A percentile compares a stretch with the other conserved stretches of the same genome.
Conservation (phyloP, 2,329 filamentous ascomycete species). For the Diaporthe citriasiana region DNA sequence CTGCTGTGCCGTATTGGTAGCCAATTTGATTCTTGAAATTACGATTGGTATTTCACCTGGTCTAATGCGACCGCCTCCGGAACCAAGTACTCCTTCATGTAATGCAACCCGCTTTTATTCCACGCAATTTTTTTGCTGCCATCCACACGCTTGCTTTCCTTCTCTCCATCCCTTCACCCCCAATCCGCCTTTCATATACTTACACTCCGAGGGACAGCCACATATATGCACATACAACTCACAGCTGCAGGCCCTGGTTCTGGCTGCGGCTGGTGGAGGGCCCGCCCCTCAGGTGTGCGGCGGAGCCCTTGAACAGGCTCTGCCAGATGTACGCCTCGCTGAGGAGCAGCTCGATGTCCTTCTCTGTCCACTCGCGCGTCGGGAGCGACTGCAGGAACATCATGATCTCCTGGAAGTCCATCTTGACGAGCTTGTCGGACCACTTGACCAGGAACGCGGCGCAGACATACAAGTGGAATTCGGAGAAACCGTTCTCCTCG, state of each 20-base stretch:
- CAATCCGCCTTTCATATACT: not conserved
- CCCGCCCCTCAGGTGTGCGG: constrained; percentile 81
- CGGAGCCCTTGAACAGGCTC: constrained; percentile 93
- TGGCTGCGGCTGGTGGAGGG: constrained; percentile 56
- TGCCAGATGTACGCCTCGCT: constrained; percentile 99
- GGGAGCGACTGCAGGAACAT: constrained; percentile 98
- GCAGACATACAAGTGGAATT: constrained; percentile 98
- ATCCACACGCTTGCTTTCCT: not conserved
- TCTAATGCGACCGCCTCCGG: constrained; percentile 32
- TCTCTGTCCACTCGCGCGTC: constrained; percentile 95
- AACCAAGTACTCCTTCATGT: constrained; percentile 26
- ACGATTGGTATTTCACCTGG: constrained; percentile 33
- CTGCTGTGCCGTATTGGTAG: not conserved
- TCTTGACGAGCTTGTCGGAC: constrained; percentile 93
- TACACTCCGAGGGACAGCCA: not conserved
- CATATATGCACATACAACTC: not conserved
- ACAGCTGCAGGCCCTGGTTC: constrained; percentile 58
- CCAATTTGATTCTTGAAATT: constrained; percentile 29
- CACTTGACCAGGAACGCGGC: constrained; percentile 98
- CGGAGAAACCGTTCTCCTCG: constrained; percentile 97
- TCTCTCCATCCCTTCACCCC: too few species aligned
- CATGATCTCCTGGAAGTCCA: constrained; percentile 99
- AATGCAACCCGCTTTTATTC: constrained; percentile 30
- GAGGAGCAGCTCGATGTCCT: constrained; percentile 94
- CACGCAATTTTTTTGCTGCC: constrained; percentile 14